A percentile compares a stretch with the other conserved stretches of the same genome.
Evolutionary conservation across 331 rosid genomes (phyloP).

Genomic region (Erythrophleum ivorense): DNA sequence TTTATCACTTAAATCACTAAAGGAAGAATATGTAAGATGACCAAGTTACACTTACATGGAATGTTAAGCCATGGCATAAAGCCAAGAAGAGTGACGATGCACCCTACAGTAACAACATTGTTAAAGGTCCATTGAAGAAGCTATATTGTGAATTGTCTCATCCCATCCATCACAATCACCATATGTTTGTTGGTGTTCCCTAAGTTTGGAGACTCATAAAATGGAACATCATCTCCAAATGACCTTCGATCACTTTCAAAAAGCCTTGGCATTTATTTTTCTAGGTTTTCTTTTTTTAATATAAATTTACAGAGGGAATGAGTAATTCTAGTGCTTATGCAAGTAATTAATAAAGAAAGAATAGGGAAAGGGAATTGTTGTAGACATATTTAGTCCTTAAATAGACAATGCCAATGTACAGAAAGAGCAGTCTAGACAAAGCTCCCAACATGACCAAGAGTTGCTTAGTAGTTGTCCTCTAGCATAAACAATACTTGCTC

Average conservation of each 20-base stretch:
- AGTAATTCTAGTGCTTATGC: not conserved
- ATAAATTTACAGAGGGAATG: not conserved
- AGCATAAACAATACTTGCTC: not conserved
- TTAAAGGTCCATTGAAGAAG: constrained; percentile 56
- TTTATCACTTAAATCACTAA: too few species aligned
- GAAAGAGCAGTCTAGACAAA: not conserved
- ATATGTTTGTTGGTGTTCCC: constrained; percentile 36
- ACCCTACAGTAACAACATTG: constrained; percentile 44
- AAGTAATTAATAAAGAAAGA: not conserved
- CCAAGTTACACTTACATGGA: constrained; percentile 43
- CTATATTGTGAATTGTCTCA: constrained; percentile 56
- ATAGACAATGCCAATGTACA: not conserved
- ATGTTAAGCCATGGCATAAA: constrained; percentile 71
- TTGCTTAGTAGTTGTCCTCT: not conserved
- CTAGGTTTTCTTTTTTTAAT: too few species aligned
- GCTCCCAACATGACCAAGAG: not conserved
- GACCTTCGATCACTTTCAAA: constrained; percentile 10
- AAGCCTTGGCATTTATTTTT: not conserved
- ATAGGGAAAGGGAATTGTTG: constrained; percentile 27
- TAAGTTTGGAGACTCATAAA: constrained; percentile 28
- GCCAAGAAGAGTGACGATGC: constrained; percentile 59
- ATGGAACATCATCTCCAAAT: constrained; percentile 24
- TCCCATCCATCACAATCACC: constrained; percentile 66
- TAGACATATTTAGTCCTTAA: not conserved
- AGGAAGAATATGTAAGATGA: not conserved